Evolutionary conservation across 1,284 basidiomycete genomes (phyloP), one percentile per base, ranked within the genome.

Genomic region (Cryptococcus sp.): DNA sequence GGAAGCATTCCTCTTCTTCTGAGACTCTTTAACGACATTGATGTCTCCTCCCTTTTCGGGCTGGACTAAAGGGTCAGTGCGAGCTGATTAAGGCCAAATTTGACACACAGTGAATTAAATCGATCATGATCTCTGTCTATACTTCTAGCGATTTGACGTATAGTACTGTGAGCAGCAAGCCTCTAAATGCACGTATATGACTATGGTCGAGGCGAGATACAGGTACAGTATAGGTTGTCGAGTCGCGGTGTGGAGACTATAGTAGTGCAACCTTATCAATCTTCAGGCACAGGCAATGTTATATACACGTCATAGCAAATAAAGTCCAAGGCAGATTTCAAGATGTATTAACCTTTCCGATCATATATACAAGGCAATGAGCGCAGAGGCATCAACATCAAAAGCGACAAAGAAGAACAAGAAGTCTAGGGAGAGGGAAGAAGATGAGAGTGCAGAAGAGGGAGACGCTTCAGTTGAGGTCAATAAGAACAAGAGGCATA

Each of bases 21-120:
- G 93, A 14, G 91, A 96, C 68, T 92, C 91, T 58, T 86, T 80
- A 62, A 98, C 93, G 68, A 87, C 81, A 63, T 90, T 85, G n/a
- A 92, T 85, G 78, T 97, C 89, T 46, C 94, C 96, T 36, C 94
- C 96, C 72, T 92, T 94, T 76, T 79, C 84, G 34, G 67, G 55
- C 62, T 75, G 73, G 57, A 76, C 74, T 76, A 51, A 11, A 22
- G 22, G 32, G 41, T 53, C 2, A 52, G 54, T 39, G 9, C 24
- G 25, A 46, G 11, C 37, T 3, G 24, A n/a, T 34, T n/a, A 25
- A 14, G 22, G 11, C 11, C 43, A 41, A 4, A 43, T n/a, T n/a
- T 46, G 24, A 61, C 71, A 63, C 46, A 76, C 74, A 62, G 53
- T 72, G 63, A 16, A 73, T 56, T 14, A 75, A 61, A 53, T 76